Evolutionary conservation across 169 alveolate genomes (phyloP), one percentile per base, ranked within the genome.

Genomic region (Plasmodium fragile): DNA sequence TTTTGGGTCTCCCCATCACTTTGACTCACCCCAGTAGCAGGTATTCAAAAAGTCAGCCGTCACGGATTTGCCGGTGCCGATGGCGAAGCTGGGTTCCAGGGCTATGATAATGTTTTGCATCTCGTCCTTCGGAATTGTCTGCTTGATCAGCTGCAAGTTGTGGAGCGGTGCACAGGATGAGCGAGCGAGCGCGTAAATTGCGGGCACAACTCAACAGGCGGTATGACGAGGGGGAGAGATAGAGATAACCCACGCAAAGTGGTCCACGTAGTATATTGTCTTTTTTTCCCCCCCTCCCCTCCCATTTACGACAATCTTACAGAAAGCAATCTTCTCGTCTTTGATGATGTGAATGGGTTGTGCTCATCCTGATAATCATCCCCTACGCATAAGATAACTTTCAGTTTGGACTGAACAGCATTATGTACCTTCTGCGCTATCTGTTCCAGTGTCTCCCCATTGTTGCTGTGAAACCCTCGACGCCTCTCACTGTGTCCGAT

Each of bases 401-500:
- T 89, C 55, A 89, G 69, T 25, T 78, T 59, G 6, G 90, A 55
- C 28, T 89, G 43, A 30, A 89, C 71, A 16, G 94, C 94, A 65
- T 89, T 89, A 4, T 55, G 49, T 13, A 89, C 87, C 41, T 89
- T 89, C 49, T 59, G 71, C 2, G 71, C 89, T 25, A 82, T 89
- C 52, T 89, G 77, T 25, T 89, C 94, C 4, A 78, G 39, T 4
- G 87, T 89, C 45, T 89, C 94, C 52, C 72, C 89, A 65, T 59
- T 32, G 11, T 28, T 89, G 11, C 30, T 89, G 49, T 28, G 55
- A 78, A 89, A 89, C 6, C 94, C 89, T 49, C 55, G 13, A 39
- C 73, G 79, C 70, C 94, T 89, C 52, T 89, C 94, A 41, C 94
- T 89, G 41, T 89, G 94, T 34, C 94, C 94, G 18, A 89, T 72